These are phyloP conservation scores for Huiozyma naganishii DNA, from an alignment of 805 yeast species.

Conservation along the genomic window DNA sequence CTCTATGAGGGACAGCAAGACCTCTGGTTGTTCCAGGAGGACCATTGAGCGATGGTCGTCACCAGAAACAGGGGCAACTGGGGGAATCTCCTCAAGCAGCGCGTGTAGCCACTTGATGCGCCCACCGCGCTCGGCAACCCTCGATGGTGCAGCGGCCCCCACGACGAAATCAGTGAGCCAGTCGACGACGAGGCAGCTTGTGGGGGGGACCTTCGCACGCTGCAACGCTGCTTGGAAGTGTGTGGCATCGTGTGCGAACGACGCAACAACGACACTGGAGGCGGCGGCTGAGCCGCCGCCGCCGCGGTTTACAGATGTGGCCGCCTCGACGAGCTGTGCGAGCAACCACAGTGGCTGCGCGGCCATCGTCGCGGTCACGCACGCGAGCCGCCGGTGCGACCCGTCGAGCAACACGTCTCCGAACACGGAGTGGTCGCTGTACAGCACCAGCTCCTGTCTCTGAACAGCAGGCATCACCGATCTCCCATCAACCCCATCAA, in stretches of 20 bases:
- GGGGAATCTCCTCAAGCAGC: conserved; percentile 49
- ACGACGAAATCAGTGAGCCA: conserved; percentile 37
- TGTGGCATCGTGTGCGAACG: conserved; percentile 18
- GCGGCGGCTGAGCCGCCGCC: conserved; percentile 2
- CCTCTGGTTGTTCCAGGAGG: conserved; percentile 26
- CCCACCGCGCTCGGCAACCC: neutral
- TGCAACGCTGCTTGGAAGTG: conserved; percentile 13
- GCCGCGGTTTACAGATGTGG: conserved; percentile 30
- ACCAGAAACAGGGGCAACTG: conserved; percentile 10
- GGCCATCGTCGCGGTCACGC: conserved; percentile 36
- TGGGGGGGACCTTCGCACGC: conserved; percentile 14
- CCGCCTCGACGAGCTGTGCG: conserved; percentile 43
- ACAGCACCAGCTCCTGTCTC: conserved; percentile 48
- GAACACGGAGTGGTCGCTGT: conserved; percentile 38
- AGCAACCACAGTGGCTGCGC: conserved; percentile 58
- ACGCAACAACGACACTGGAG: conserved; percentile 8
- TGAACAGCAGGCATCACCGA: conserved; percentile 21
- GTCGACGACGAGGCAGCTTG: conserved; percentile 31
- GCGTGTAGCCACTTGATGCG: conserved; percentile 50
- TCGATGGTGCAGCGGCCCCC: neutral
- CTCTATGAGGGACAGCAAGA: conserved; percentile 18
- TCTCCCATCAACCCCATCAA: neutral
- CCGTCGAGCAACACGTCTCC: conserved; percentile 15
- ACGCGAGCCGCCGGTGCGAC: conserved; percentile 20
- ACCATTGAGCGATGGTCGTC: conserved; percentile 8